Base-by-base conservation (phyloP, 805 yeast genomes). In the Ogataea polymorpha region DNA sequence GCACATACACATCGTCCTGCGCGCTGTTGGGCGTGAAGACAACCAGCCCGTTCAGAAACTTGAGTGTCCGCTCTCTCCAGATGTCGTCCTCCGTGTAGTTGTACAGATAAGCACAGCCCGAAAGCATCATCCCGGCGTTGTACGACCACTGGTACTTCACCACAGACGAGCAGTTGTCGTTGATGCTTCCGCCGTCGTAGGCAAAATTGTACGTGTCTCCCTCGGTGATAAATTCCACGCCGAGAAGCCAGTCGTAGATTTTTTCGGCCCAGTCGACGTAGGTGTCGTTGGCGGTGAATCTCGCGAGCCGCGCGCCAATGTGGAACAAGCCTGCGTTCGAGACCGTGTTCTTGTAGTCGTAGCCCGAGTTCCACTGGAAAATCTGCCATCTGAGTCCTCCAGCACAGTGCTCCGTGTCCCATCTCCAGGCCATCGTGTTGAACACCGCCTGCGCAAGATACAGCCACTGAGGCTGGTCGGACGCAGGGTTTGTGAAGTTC, bases 361-460 rank as follows among this genome's bases (percentile, higher is more conserved):
- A 91, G 47, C 98, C 99, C 6, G 87, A 74, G 61, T 91, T 91
- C 96, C 96, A 90, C 42, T 82, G 74, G 68, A 82, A 91, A 56
- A 91, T 91, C 69, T 91, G 98, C 98, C 98, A 91, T 64, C 97
- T 74, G 46, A 91, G 67, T 1, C 99, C 98, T 44, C 99, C 98
- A 32, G 72, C 75, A 67, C 99, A 91, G 41, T 69, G 56, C 3
- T 53, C 59, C 6, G 60, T 51, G 62, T 90, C 96, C 99, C 98
- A 91, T 62, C 97, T 77, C 23, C 71, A 66, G 28, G 86, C 80
- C 96, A 91, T 90, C 25, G 95, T 83, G 61, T 90, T 87, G 68
- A 83, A 91, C 12, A 87, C 85, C 3, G 96, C 95, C 65, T 88
- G 95, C 0, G 95, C 86, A 57, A 90, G 68, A 39, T 79, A 74